Evolutionary conservation across 1,139 yeast genomes (phyloP).

Genomic region (Maudiozyma humilis): DNA sequence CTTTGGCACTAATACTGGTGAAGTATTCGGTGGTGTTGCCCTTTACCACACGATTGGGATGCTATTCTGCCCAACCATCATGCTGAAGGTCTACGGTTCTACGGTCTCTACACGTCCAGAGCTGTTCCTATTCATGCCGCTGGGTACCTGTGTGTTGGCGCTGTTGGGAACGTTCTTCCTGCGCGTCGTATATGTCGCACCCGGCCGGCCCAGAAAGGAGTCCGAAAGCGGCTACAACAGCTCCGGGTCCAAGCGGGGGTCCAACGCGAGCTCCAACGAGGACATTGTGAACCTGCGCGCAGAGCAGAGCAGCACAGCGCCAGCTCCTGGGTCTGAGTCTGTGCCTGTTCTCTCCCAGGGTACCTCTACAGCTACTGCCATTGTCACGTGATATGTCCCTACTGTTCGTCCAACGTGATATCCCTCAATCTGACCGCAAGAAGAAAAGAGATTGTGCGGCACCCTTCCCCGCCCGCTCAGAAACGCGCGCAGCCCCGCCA

Average conservation of each 20-base stretch:
- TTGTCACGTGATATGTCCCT: too few species aligned
- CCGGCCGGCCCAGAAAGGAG: constrained; percentile 12
- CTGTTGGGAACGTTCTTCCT: constrained; percentile 18
- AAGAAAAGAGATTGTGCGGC: too few species aligned
- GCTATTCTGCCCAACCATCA: constrained; percentile 36
- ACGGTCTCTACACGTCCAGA: constrained; percentile 32
- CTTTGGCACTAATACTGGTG: constrained; percentile 42
- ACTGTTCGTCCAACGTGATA: too few species aligned
- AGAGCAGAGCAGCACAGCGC: too few species aligned
- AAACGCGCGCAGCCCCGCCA: too few species aligned
- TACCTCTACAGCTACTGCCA: too few species aligned
- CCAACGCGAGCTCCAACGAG: background rate
- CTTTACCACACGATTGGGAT: constrained; percentile 37
- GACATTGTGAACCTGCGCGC: too few species aligned
- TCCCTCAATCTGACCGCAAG: too few species aligned
- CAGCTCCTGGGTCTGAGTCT: too few species aligned
- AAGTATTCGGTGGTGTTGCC: constrained; percentile 47
- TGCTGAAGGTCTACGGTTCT: constrained; percentile 37
- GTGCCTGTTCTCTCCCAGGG: too few species aligned
- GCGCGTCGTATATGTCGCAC: constrained; percentile 10
- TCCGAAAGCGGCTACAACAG: constrained; percentile 9
- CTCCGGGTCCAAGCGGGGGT: background rate
- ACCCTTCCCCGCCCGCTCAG: too few species aligned
- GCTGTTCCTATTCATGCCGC: constrained; percentile 28
- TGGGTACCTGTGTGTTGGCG: constrained; percentile 17